A percentile compares a stretch with the other conserved stretches of the same genome.
phyloP scores from a whole-genome alignment of 306 rosid genomes.

The Vigna trinervia region DNA sequence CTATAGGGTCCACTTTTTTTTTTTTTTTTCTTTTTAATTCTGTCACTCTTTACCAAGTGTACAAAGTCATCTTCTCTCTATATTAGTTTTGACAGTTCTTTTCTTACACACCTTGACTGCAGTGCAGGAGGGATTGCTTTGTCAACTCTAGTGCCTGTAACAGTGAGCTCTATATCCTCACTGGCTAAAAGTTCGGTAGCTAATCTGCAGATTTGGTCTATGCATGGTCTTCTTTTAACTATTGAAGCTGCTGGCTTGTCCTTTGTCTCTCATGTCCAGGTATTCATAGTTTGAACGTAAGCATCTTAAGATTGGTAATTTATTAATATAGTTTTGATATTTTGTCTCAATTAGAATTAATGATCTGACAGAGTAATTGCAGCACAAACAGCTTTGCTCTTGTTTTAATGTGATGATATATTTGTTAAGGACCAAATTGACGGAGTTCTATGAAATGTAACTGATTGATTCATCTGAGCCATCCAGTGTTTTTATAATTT shows the following conservation, averaged over 20 bases:
- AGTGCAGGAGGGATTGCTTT: constrained; percentile 99
- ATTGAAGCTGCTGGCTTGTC: constrained; percentile 99
- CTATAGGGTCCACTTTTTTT: not conserved
- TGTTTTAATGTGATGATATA: constrained; percentile 31
- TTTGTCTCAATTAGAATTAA: constrained; percentile 31
- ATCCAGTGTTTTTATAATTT: not conserved
- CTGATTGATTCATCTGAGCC: constrained; percentile 36
- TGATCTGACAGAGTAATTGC: constrained; percentile 32
- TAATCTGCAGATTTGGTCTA: constrained; percentile 90
- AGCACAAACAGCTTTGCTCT: constrained; percentile 30
- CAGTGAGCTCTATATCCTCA: constrained; percentile 85
- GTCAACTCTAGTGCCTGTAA: constrained; percentile 92
- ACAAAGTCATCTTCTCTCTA: not conserved
- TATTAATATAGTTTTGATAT: constrained; percentile 11
- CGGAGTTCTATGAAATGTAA: not conserved
- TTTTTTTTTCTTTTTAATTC: not conserved
- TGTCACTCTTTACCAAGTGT: not conserved
- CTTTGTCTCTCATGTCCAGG: constrained; percentile 97
- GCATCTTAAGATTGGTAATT: constrained; percentile 35
- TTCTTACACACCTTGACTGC: constrained; percentile 59
- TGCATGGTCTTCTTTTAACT: constrained; percentile 97
- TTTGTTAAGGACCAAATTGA: constrained; percentile 24
- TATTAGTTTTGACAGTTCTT: constrained; percentile 35
- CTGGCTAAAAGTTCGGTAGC: constrained; percentile 83
- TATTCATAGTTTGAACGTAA: constrained; percentile 47